Base-by-base conservation (phyloP, 108 stramenopile species). In the Skeletonema menzelii region DNA sequence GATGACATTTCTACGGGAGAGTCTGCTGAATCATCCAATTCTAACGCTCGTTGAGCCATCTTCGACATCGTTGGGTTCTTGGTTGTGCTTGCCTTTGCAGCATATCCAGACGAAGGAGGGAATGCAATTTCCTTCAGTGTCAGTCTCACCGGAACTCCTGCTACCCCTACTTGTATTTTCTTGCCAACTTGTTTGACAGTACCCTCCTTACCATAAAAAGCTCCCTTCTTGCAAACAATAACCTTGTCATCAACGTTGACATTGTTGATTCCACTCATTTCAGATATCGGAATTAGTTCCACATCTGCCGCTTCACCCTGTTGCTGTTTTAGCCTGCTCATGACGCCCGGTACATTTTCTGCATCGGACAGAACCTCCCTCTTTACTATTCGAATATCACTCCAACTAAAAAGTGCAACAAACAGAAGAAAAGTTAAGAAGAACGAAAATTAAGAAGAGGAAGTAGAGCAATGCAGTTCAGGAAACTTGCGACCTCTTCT, bases 311-410 rank as follows among this genome's bases (percentile, higher is more conserved):
- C 69, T 67, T 79, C 56, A 37, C 62, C n/a, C 4, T 62, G 73
- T 49, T 82, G 84, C 10, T 76, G 63, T 26, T 84, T 70, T 64
- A 82, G 73, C 55, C 69, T 58, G 13, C 67, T 75, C 60, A 91
- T 62, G 22, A 87, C 77, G 57, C 89, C 49, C 8, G 90, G 86
- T 5, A 91, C 59, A 67, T 86, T 84, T 59, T 92, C 91, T 31
- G 90, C 91, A 64, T 91, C 91, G 14, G 71, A 72, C 38, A 95
- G 59, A 20, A 83, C 91, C 65, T 93, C 91, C 42, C 94, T 69
- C 65, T 92, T 91, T 0, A 93, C 87, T 70, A 90, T 89, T 53
- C 88, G 88, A 69, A 95, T 92, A 37, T 95, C 83, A 14, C 88
- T 88, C 90, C 94, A 94, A 65, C 91, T 42, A n/a, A 40, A 14